These are phyloP conservation scores for Fusarium sp. DNA, from an alignment of 2,329 filamentous ascomycete species.

Conservation along the genomic window DNA sequence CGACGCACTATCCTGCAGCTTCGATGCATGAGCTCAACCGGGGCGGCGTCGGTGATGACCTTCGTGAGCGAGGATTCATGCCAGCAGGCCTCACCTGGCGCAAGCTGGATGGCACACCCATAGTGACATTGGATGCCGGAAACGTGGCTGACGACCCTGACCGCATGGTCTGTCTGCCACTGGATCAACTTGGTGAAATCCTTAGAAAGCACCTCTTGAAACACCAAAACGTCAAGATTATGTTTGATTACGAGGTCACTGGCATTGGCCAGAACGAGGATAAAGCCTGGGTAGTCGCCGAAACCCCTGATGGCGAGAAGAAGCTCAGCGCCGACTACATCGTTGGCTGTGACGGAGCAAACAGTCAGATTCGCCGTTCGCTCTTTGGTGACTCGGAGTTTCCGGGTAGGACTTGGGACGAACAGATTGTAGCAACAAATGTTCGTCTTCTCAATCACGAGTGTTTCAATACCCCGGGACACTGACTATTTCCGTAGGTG, in stretches of 20 bases:
- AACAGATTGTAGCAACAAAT: slow-evolving; percentile 73
- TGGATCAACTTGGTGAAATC: slow-evolving; percentile 4
- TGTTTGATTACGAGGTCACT: slow-evolving; percentile 56
- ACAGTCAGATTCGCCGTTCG: slow-evolving; percentile 59
- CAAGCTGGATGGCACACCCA: slow-evolving; percentile 1
- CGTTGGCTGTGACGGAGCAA: slow-evolving; percentile 67
- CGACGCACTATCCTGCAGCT: slow-evolving; percentile 20
- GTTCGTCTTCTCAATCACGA: slow-evolving; percentile 49
- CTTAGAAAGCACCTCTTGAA: background rate
- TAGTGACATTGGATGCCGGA: background rate
- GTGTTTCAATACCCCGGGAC: background rate
- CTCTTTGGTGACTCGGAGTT: slow-evolving; percentile 65
- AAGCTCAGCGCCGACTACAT: slow-evolving; percentile 62
- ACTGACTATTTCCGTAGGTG: slow-evolving; percentile 54
- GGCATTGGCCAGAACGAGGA: slow-evolving; percentile 59
- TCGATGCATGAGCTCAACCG: slow-evolving; percentile 6
- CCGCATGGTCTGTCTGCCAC: slow-evolving; percentile 9
- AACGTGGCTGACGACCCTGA: background rate
- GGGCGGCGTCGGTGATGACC: slow-evolving; percentile 15
- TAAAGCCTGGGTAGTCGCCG: slow-evolving; percentile 57
- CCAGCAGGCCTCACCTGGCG: slow-evolving; percentile 12
- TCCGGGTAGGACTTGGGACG: slow-evolving; percentile 70
- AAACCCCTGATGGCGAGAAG: slow-evolving; percentile 49
- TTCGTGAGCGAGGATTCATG: slow-evolving; percentile 14
- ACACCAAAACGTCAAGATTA: background rate